Evolutionary conservation across 73 alveolate species (phyloP).

Genomic region (Paramecium sonneborni): DNA sequence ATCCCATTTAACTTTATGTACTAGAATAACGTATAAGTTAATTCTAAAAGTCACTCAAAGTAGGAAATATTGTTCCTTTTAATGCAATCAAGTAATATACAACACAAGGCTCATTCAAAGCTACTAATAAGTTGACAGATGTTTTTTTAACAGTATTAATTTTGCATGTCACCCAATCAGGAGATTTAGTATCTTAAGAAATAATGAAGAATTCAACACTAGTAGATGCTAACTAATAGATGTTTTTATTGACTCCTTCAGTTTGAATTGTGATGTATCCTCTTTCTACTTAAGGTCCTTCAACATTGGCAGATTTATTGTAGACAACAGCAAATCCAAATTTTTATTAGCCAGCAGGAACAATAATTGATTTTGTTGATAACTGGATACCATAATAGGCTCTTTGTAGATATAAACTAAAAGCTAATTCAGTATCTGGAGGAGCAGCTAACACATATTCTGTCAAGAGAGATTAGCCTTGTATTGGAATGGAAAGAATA

Average conservation of each 20-base stretch:
- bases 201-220: constrained; percentile 44
- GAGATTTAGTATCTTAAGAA: constrained; percentile 38
- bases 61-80: constrained; percentile 63
- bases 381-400: constrained; percentile 39
- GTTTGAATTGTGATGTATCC: constrained; percentile 40
- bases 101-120: constrained; percentile 47
- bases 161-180: background rate
- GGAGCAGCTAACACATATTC: background rate
- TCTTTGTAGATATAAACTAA: background rate
- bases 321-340: constrained; percentile 32
- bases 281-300: constrained; percentile 33
- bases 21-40: constrained; percentile 9
- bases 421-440: background rate
- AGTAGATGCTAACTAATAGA: constrained; percentile 1
- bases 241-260: constrained; percentile 11
- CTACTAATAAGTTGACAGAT: constrained; percentile 4
- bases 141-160: background rate
- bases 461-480: background rate
- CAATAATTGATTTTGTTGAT: background rate
- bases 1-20: constrained; percentile 57
- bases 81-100: constrained; percentile 47
- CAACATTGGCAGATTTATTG: constrained; percentile 2
- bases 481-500: background rate
- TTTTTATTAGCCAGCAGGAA: background rate
- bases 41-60: background rate